Base-by-base conservation (phyloP, 768 basidiomycete genomes). In the Kwoniella botswanensis region DNA sequence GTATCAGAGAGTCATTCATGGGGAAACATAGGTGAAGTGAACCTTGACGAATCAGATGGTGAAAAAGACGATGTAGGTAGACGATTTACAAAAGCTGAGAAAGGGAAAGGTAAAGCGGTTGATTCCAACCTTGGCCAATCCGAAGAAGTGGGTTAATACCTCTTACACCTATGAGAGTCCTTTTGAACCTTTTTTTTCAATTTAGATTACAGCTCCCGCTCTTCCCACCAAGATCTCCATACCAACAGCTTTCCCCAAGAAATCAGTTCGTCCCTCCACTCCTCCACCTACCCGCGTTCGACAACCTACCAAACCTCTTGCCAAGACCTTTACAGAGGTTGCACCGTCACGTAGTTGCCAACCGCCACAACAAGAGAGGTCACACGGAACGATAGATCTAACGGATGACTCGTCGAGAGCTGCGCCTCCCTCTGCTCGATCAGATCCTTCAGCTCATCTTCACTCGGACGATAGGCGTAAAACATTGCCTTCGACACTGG, bases 401-500 rank as follows among this genome's bases (percentile, higher is more conserved):
- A 55, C 54, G 17, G n/a, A 18, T 11, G n/a, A n/a, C 24, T 55
- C 54, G 11, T 24, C n/a, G 15, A 12, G 21, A 55, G 2, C 24
- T 12, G 18, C n/a, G 2, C 15, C 15, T 55, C 24, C 21, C 15
- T 18, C 46, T 50, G 13, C 12, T 15, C 46, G 18, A 50, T 50
- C 46, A 50, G 5, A 18, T 50, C 46, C 17, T 50, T 50, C 46
- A 50, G 17, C 46, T 50, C 46, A 50, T 17, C 12, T 50, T 15
- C 18, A 13, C 18, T 12, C 42, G 41, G 21, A 12, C 24, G 54
- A 55, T 22, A 55, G 11, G 11, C 59, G 59, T 9, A 29, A 61
- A 61, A 26, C 59, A 21, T n/a, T 44, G 12, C 59, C 59, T 42
- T 61, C 59, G 6, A 61, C 59, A 43, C 43, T 26, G 18, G 42